A percentile compares a stretch with the other conserved stretches of the same genome.
These are phyloP conservation scores for Fagopyrum esculentum DNA, from an alignment of 148 eudicot species.

Conservation along the genomic window DNA sequence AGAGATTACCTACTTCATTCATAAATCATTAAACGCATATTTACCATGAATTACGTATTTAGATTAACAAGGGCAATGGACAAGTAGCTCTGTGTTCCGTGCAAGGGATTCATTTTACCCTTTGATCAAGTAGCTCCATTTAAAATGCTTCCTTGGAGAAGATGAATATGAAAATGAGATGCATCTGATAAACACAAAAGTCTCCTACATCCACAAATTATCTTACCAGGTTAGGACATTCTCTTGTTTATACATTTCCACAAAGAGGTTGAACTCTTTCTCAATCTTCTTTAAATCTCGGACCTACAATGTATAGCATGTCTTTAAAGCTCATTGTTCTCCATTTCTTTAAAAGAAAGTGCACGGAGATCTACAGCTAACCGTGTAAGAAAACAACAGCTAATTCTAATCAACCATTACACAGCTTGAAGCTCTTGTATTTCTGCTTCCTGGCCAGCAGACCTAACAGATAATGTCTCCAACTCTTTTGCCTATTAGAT, in stretches of 20 bases:
- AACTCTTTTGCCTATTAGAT: constrained; percentile 56
- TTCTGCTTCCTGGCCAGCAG: constrained; percentile 58
- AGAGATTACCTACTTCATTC: background rate
- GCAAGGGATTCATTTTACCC: background rate
- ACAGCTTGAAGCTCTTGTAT: constrained; percentile 45
- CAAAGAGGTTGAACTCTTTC: constrained; percentile 50
- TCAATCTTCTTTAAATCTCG: constrained; percentile 56
- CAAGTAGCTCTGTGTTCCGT: background rate
- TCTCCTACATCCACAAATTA: background rate
- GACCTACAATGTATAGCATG: constrained; percentile 36
- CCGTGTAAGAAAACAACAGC: background rate
- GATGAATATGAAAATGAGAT: background rate
- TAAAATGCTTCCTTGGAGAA: too few relatives aligned
- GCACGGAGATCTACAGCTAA: too few relatives aligned
- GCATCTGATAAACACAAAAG: background rate
- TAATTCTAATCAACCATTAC: constrained; percentile 36
- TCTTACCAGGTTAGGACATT: constrained; percentile 52
- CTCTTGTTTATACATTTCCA: constrained; percentile 76
- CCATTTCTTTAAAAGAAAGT: background rate
- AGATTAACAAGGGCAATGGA: background rate
- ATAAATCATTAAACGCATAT: background rate
- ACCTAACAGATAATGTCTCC: constrained; percentile 51
- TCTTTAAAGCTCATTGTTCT: background rate
- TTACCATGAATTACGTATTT: too few relatives aligned
- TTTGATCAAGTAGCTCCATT: background rate